phyloP scores from a whole-genome alignment of 192 early-diverging fungal species.

The Glomus cerebriforme region DNA sequence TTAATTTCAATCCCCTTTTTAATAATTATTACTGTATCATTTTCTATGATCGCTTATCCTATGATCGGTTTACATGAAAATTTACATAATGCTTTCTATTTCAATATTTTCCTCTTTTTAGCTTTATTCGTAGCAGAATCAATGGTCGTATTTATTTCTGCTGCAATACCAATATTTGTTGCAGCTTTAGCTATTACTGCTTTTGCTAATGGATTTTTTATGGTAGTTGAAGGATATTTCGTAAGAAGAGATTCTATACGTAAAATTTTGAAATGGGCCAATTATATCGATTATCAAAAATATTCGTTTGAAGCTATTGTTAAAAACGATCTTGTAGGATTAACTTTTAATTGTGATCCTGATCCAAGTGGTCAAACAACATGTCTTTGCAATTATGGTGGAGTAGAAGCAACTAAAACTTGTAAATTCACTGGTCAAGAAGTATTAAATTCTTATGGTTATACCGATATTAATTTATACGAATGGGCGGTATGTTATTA shows the following conservation, averaged over 20 bases:
- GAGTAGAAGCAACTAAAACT: too few relatives aligned
- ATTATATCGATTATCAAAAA: conserved; percentile 28
- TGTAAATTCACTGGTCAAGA: conserved; percentile 3
- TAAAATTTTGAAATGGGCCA: not conserved
- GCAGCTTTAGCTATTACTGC: conserved; percentile 12
- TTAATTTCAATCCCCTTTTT: conserved; percentile 13
- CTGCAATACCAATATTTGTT: conserved; percentile 16
- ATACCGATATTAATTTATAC: not conserved
- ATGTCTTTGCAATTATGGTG: not conserved
- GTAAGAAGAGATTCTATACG: not conserved
- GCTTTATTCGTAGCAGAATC: conserved; percentile 18
- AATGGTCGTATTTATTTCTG: conserved; percentile 16
- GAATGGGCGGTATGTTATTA: conserved; percentile 10
- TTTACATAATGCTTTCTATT: not conserved
- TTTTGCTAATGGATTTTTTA: conserved; percentile 25
- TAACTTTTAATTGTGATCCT: not conserved
- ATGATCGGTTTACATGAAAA: conserved; percentile 11
- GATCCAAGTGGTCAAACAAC: not conserved
- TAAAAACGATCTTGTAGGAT: not conserved
- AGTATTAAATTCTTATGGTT: conserved; percentile 5
- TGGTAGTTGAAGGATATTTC: conserved; percentile 17
- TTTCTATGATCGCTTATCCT: conserved; percentile 3
- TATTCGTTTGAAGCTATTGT: conserved; percentile 20
- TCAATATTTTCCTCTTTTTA: not conserved
- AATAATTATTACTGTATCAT: conserved; percentile 3